Conservation (phyloP, 306 rosid species). For the Dryas alaskensis region DNA sequence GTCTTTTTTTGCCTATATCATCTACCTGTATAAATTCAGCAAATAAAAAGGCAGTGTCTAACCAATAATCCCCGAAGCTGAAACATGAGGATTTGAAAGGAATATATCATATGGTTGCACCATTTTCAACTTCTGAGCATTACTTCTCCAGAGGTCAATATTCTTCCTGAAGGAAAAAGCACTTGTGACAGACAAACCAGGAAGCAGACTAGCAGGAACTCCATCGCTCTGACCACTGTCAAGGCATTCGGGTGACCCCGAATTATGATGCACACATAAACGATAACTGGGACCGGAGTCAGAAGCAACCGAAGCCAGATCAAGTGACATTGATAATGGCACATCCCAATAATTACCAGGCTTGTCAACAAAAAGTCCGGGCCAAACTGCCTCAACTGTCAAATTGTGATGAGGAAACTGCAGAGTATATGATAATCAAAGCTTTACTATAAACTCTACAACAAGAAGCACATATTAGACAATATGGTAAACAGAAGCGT, state of each 20-base stretch:
- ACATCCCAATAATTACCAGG: constrained; percentile 85
- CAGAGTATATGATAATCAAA: constrained; percentile 19
- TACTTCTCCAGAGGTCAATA: constrained; percentile 71
- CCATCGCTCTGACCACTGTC: constrained; percentile 29
- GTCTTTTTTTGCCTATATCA: neutral
- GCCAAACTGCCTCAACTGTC: constrained; percentile 71
- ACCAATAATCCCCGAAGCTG: constrained; percentile 79
- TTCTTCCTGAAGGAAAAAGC: constrained; percentile 62
- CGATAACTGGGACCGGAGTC: constrained; percentile 62
- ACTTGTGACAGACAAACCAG: constrained; percentile 71
- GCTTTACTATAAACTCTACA: neutral
- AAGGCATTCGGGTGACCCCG: constrained; percentile 55
- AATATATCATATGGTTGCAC: constrained; percentile 76
- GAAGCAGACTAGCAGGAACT: constrained; percentile 59
- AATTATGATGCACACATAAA: constrained; percentile 57
- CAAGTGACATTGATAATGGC: constrained; percentile 68
- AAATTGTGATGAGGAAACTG: constrained; percentile 81
- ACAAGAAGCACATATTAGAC: neutral
- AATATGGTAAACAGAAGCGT: neutral
- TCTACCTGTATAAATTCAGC: constrained; percentile 8
- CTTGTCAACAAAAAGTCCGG: constrained; percentile 77
- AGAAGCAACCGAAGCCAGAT: constrained; percentile 62
- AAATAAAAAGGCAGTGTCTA: constrained; percentile 17
- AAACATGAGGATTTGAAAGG: constrained; percentile 68
- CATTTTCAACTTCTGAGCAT: constrained; percentile 52